Base-by-base conservation (phyloP, 2,329 filamentous ascomycete species). In the Biscogniauxia sp. region DNA sequence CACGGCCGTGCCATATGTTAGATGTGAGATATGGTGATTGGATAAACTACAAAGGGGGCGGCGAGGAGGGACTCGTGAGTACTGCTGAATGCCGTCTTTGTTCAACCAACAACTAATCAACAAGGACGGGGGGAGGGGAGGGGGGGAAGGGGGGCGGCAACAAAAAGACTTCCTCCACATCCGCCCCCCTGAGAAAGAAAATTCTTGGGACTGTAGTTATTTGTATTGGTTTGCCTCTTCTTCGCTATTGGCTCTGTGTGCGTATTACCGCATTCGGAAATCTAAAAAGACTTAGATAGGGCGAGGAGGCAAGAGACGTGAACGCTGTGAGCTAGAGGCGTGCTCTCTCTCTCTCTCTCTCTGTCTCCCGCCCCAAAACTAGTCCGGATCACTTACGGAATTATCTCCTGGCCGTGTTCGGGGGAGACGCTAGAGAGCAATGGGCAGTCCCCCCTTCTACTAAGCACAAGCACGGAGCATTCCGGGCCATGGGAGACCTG, bases 231-330 rank as follows among this genome's bases (percentile, higher is more conserved):
- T 45, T 58, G 63, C 61, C 63, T 68, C 67, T 65, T 54, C 60
- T 55, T 54, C 64, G 63, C 63, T 66, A 69, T 72, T 70, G 65
- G 62, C 57, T 45, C 58, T 63, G 51, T 52, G 64, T 57, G 61
- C 41, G 56, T 61, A 69, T 66, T 67, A 67, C 70, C 71, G 71
- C 67, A 65, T 73, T 66, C 71, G 70, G 70, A 71, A 70, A 62
- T 60, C 53, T 58, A 63, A 66, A 66, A 60, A 58, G 45, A 65
- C 55, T 53, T 59, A 61, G 61, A 59, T 45, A 11, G 15, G 15
- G 5, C 37, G 15, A 32, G n/a, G 37, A 45, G 37, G 63, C 32
- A 49, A 60, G 54, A 54, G 60, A 52, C 52, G 57, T 37, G 54
- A 56, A 58, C 49, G 59, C 57, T 61, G n/a, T n/a, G 52, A 53